Evolutionary conservation across 2,329 filamentous ascomycete species (phyloP), one percentile per base, ranked within the genome.

Genomic region (Fusarium goolgardi): DNA sequence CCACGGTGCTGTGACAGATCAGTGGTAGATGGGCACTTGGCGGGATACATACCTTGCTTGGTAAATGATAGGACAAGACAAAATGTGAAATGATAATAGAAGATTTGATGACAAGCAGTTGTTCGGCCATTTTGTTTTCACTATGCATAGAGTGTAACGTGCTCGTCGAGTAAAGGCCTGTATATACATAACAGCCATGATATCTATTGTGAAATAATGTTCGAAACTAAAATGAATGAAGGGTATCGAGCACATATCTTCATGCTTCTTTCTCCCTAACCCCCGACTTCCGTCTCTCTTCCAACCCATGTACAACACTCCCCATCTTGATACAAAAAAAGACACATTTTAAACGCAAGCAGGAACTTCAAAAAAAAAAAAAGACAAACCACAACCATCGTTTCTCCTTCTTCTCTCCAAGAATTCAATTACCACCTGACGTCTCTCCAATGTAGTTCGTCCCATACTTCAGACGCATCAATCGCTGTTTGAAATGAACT

Each of bases 1-100:
- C 77, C 91, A 95, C 74, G 95, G 95, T 7, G 94, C 94, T 11
- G 91, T 97, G 80, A 97, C 94, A 39, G 94, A 97, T 64, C 74
- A 69, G 37, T 77, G 75, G 75, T 79, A 56, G 68, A 35, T 50
- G 13, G 27, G 13, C 16, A 20, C 4, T 12, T 16, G 15, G 23
- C 25, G 21, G 31, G 12, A 51, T 51, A 21, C 13, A 29, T 29
- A 29, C 27, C 25, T 10, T 10, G 3, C 23, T 29, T 9, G n/a
- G 32, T 34, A 39, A 39, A 61, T 40, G 44, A 32, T n/a, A 34
- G 45, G 45, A 54, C 32, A 40, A 52, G 32, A 46, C 13, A 34
- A 63, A 58, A 55, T 35, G n/a, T 47, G 35, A 55, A 51, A 61
- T 39, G 25, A 45, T 21, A 53, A 35, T 39, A 58, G 20, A 65